Conservation (phyloP, 805 yeast species). For the Nakazawaea pomicola region DNA sequence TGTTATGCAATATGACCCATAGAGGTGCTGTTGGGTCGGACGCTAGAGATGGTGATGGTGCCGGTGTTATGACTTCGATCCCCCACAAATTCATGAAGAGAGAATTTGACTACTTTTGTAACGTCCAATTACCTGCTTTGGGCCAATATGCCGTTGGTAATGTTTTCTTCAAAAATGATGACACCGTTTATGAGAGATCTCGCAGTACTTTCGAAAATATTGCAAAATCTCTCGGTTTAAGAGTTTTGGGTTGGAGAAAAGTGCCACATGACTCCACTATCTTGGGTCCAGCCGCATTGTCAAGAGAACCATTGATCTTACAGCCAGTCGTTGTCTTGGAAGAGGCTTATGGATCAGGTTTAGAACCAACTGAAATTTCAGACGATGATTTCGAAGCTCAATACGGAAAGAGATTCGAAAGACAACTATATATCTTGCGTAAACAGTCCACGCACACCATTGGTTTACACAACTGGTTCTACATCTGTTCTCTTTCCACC, state of each 20-base stretch:
- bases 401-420: constrained; percentile 67
- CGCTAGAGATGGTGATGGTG: constrained; percentile 98
- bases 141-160: constrained; percentile 97
- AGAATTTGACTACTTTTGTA: constrained; percentile 72
- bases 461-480: constrained; percentile 96
- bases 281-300: constrained; percentile 89
- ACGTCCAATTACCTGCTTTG: constrained; percentile 61
- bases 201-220: constrained; percentile 75
- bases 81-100: constrained; percentile 84
- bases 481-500: constrained; percentile 87
- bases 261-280: constrained; percentile 95
- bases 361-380: constrained; percentile 30
- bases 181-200: constrained; percentile 61
- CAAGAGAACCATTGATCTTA: constrained; percentile 85
- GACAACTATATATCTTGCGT: constrained; percentile 78
- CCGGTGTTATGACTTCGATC: constrained; percentile 90
- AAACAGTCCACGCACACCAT: constrained; percentile 88
- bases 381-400: constrained; percentile 50
- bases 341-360: constrained; percentile 38
- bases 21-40: constrained; percentile 97
- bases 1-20: constrained; percentile 96
- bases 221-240: constrained; percentile 70
- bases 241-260: constrained; percentile 89
- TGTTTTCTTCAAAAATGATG: constrained; percentile 86
- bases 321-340: constrained; percentile 88